Percentiles rank a stretch among this genome's conserved stretches.
Evolutionary conservation across 2,329 filamentous ascomycete genomes (phyloP).

Genomic region (Pleurostoma richardsiae): DNA sequence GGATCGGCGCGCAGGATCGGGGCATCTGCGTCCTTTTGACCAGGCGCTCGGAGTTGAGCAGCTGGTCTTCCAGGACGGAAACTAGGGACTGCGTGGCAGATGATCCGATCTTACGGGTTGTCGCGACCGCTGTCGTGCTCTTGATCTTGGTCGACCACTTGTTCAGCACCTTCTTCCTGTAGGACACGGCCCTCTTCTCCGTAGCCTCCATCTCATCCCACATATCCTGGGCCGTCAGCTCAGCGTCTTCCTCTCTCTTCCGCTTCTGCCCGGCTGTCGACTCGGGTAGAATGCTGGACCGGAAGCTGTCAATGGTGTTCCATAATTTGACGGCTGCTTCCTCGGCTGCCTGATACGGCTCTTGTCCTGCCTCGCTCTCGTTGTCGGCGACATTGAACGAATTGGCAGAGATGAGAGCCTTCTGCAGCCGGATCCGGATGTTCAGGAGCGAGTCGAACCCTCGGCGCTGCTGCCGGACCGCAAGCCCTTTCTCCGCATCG

Average conservation of each 20-base stretch:
- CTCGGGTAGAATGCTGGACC: constrained; percentile 52
- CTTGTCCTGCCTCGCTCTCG: constrained; percentile 28
- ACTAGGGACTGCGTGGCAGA: constrained; percentile 56
- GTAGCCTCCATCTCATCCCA: constrained; percentile 67
- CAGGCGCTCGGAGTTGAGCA: constrained; percentile 61
- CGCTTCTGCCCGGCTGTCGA: constrained; percentile 53
- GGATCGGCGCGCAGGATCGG: constrained; percentile 70
- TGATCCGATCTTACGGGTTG: constrained; percentile 50
- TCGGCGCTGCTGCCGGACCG: constrained; percentile 79
- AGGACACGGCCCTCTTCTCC: constrained; percentile 53
- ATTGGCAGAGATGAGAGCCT: constrained; percentile 79
- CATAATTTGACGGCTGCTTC: constrained; percentile 80
- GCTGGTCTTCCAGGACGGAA: constrained; percentile 63
- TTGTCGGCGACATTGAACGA: constrained; percentile 51
- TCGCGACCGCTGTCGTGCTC: constrained; percentile 49
- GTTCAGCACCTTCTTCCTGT: constrained; percentile 70
- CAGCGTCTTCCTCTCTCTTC: constrained; percentile 46
- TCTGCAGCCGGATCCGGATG: constrained; percentile 87
- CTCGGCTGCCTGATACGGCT: constrained; percentile 72
- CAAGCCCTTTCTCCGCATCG: constrained; percentile 79
- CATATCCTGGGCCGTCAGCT: constrained; percentile 59
- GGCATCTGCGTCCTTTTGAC: constrained; percentile 65
- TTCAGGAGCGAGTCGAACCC: constrained; percentile 87
- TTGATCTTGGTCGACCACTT: constrained; percentile 86
- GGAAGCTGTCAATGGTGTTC: constrained; percentile 70